Conservation (phyloP, 2,329 filamentous ascomycete genomes). For the Pyricularia grisea region DNA sequence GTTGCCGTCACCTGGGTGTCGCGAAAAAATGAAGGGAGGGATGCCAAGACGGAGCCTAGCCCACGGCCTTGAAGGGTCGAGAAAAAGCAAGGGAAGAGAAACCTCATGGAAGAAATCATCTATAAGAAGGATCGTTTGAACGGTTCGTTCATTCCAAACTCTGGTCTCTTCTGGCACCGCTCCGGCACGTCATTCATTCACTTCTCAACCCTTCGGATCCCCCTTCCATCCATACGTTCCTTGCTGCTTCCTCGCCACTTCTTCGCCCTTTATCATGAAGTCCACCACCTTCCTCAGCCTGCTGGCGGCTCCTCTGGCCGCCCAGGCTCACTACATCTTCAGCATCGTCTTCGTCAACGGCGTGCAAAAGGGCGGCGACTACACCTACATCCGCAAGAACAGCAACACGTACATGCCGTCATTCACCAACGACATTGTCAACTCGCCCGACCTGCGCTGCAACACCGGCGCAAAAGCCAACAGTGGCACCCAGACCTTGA, state of each 20-base stretch:
- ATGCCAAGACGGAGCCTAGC: background rate
- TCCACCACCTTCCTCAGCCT: slow-evolving; percentile 8
- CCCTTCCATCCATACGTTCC: background rate
- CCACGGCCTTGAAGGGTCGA: background rate
- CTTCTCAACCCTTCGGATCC: too few relatives aligned
- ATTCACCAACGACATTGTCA: slow-evolving; percentile 22
- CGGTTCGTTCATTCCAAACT: background rate
- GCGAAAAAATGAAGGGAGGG: background rate
- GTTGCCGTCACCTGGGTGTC: background rate
- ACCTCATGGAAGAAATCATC: background rate
- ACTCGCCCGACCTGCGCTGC: slow-evolving; percentile 28
- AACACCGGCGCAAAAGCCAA: slow-evolving; percentile 29
- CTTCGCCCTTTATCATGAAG: slow-evolving; percentile 9
- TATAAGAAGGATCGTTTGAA: background rate
- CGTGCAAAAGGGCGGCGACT: slow-evolving; percentile 28
- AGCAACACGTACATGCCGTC: slow-evolving; percentile 28
- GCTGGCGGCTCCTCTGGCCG: slow-evolving; percentile 8
- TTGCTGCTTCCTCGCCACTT: background rate
- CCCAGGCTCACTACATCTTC: slow-evolving; percentile 25
- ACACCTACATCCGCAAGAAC: slow-evolving; percentile 36
- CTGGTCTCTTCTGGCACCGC: background rate
- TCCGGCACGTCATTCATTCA: background rate
- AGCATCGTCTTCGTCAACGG: slow-evolving; percentile 32
- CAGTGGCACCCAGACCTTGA: slow-evolving; percentile 27
- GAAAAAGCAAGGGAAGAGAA: background rate